phyloP scores from a whole-genome alignment of 2,329 filamentous ascomycete genomes.

The Harringtonia lauricola region DNA sequence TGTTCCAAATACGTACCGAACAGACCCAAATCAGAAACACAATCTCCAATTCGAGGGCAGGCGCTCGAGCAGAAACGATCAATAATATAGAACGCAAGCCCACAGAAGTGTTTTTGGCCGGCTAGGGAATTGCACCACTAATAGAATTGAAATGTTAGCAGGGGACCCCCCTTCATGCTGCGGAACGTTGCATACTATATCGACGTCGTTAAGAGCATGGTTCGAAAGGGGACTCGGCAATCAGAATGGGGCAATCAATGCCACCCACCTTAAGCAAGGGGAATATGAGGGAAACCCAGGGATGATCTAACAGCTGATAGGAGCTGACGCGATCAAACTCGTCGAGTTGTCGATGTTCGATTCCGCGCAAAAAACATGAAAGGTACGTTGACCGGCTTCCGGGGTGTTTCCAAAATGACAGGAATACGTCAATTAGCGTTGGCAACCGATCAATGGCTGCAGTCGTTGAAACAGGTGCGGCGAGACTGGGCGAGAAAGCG shows the following conservation, averaged over 20 bases:
- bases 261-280: conserved; percentile 4
- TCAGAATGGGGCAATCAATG: background rate
- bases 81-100: background rate
- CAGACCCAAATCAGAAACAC: too few species aligned
- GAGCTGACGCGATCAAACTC: background rate
- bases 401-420: too few species aligned
- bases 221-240: conserved; percentile 3
- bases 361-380: too few species aligned
- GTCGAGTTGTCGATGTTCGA: too few species aligned
- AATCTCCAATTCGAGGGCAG: too few species aligned
- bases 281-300: background rate
- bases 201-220: background rate
- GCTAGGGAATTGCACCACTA: background rate
- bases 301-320: background rate
- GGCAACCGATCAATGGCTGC: too few species aligned
- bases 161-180: conserved; percentile 1
- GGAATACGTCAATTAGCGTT: too few species aligned
- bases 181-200: conserved; percentile 1
- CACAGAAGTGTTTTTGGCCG: background rate
- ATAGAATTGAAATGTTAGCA: conserved; percentile 1
- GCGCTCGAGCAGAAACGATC: too few species aligned
- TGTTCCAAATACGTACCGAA: too few species aligned
- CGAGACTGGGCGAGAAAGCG: too few species aligned
- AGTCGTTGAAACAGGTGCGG: too few species aligned
- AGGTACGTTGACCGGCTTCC: too few species aligned